Conservation (phyloP, 805 yeast genomes). For the Lachancea waltii region DNA sequence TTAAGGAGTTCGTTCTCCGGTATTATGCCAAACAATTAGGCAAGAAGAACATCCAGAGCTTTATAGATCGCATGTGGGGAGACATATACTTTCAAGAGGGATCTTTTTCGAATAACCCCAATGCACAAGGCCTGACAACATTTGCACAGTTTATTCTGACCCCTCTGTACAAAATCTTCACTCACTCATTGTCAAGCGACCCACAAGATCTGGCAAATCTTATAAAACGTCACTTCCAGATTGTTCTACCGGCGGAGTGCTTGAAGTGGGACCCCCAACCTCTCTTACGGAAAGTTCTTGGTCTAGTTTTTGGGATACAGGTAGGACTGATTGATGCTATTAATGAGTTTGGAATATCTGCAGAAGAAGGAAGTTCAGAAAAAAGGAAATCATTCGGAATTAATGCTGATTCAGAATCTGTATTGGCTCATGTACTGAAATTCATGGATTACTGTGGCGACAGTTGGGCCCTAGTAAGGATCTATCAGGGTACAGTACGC, state of each 20-base stretch:
- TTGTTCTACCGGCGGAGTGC: slow-evolving; percentile 36
- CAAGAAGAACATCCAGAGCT: slow-evolving; percentile 32
- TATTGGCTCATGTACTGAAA: slow-evolving; percentile 50
- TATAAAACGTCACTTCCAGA: slow-evolving; percentile 44
- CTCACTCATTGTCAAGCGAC: slow-evolving; percentile 51
- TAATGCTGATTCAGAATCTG: neutral
- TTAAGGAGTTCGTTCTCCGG: slow-evolving; percentile 54
- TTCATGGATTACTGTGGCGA: slow-evolving; percentile 50
- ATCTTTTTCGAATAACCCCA: slow-evolving; percentile 38
- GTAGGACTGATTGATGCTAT: slow-evolving; percentile 46
- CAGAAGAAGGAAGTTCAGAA: slow-evolving; percentile 30
- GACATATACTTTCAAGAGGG: slow-evolving; percentile 46
- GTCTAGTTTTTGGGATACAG: slow-evolving; percentile 46
- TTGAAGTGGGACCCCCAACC: slow-evolving; percentile 52
- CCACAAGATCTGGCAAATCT: slow-evolving; percentile 38
- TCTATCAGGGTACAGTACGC: slow-evolving; percentile 53
- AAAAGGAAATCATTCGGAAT: slow-evolving; percentile 12
- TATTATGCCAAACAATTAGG: slow-evolving; percentile 38
- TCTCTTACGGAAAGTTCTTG: slow-evolving; percentile 49
- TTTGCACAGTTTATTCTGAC: slow-evolving; percentile 62
- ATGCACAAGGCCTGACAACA: slow-evolving; percentile 31
- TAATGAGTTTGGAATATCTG: slow-evolving; percentile 15
- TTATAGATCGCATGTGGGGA: slow-evolving; percentile 71
- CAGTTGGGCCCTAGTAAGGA: slow-evolving; percentile 50
- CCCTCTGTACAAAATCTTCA: slow-evolving; percentile 73